Base-by-base conservation (phyloP, 805 yeast species). In the Yarrowia sp. region DNA sequence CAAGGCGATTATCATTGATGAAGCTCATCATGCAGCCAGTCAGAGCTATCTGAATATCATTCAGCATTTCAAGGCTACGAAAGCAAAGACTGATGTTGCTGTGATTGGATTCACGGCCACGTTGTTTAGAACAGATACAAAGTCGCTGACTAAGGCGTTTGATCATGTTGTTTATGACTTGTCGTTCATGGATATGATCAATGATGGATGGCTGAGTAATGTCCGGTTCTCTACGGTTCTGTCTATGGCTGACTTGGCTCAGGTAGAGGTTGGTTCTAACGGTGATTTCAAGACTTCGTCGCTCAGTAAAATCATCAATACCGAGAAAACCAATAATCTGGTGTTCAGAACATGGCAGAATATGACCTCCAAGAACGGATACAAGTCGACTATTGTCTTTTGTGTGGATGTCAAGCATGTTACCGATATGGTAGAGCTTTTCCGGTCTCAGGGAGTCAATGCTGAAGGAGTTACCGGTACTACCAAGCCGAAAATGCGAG, bases 71-170 rank as follows among this genome's bases (percentile, higher is more conserved):
- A 77, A 78, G 0, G 86, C 87, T 8, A 68, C 71, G 38, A 70
- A 71, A 1, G 68, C 76, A 0, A 73, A 77, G 0, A 77, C 84
- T 65, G 75, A 76, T 0, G 79, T 87, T 1, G 82, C 85, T 1
- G 83, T 90, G 0, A 78, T 90, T 14, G 98, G 98, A 1, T 90
- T 93, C 69, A 87, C 96, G 13, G 98, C 98, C 0, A 92, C 98
- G 0, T 75, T 92, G 72, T 85, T 84, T 69, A 76, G 98, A 65
- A 83, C 84, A n/a, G 98, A 92, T 74, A 84, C 83, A 5, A 77
- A 79, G 64, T 80, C 86, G 0, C 74, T 93, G 50, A 81, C 83
- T 11, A 70, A 75, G 17, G 84, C 84, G 0, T 85, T 91, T 74
- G 93, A 92, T 69, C 81, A 88, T 65, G 83, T 92, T 32, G 92